phyloP scores from a whole-genome alignment of 345 rosid genomes.

The Reutealis trisperma region DNA sequence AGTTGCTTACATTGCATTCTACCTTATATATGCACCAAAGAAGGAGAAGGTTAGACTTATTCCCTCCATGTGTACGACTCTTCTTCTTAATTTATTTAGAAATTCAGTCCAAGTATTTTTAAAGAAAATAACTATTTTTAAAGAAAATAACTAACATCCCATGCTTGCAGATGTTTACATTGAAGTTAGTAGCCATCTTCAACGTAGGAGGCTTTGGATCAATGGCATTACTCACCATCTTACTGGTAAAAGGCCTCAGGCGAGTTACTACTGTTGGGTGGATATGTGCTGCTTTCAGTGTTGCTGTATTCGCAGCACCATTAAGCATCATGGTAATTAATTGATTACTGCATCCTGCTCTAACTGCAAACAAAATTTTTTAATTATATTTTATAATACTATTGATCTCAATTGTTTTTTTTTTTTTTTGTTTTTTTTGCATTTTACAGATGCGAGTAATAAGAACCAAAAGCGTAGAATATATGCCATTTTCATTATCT shows the following conservation, averaged over 20 bases:
- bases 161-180: constrained; percentile 17
- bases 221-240: constrained; percentile 4
- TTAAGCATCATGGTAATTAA: constrained; percentile 19
- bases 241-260: background rate
- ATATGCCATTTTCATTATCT: constrained; percentile 55
- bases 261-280: constrained; percentile 14
- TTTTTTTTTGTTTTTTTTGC: no score
- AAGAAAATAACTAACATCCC: no score
- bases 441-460: constrained; percentile 44
- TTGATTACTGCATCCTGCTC: no score
- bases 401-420: no score
- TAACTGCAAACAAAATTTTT: no score
- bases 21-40: constrained; percentile 14
- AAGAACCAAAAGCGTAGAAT: constrained; percentile 52
- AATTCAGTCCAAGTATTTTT: no score
- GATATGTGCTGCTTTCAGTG: constrained; percentile 26
- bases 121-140: no score
- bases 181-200: constrained; percentile 11
- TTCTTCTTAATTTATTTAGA: no score
- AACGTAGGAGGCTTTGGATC: constrained; percentile 10
- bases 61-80: no score
- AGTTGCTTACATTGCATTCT: constrained; percentile 10
- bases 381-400: no score
- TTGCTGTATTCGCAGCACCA: constrained; percentile 26
- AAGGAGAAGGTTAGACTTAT: background rate